Evolutionary conservation across 306 rosid genomes (phyloP), one percentile per base, ranked within the genome.

Genomic region (Quercus robur): DNA sequence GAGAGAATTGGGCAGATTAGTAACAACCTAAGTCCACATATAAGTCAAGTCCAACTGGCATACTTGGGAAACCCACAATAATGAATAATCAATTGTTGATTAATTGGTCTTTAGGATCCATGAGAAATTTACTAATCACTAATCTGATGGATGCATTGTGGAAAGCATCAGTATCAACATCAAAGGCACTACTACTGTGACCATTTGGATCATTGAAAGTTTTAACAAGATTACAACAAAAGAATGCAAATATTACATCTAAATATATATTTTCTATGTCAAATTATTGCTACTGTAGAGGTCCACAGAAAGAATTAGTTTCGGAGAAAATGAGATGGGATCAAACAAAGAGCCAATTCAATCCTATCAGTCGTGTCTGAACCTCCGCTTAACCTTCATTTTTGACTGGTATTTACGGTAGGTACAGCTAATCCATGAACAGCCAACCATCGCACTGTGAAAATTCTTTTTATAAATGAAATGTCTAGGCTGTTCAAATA

Each of bases 181-280:
- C 52, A 19, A 67, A 67, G 72, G 49, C 72, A 8, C 18, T 8
- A 18, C 21, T 31, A 33, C 25, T 18, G 21, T 6, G 61, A 52
- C 51, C 30, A 5, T 61, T 49, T 51, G 63, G 41, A 64, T 66
- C 73, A 49, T 12, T 23, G 54, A 4, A 18, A 17, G 61, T 25
- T 76, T 44, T 59, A 18, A 26, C 54, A 76, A 76, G 20, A 51
- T 5, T 69, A 77, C 55, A 68, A 69, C 31, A 54, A 52, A 77
- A 8, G 25, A 38, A 69, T 56, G 44, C 28, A 18, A 70, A 55
- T 56, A 55, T 23, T 77, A 73, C 61, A 35, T 52, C 18, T 54
- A 5, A 31, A 49, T 4, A 12, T 44, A 67, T 21, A n/a, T 31
- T 52, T 26, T 68, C 67, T 55, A 56, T 4, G 69, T 23, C 21